Evolutionary conservation across 305 asterid species (phyloP).

Genomic region (Fraxinus platypoda): DNA sequence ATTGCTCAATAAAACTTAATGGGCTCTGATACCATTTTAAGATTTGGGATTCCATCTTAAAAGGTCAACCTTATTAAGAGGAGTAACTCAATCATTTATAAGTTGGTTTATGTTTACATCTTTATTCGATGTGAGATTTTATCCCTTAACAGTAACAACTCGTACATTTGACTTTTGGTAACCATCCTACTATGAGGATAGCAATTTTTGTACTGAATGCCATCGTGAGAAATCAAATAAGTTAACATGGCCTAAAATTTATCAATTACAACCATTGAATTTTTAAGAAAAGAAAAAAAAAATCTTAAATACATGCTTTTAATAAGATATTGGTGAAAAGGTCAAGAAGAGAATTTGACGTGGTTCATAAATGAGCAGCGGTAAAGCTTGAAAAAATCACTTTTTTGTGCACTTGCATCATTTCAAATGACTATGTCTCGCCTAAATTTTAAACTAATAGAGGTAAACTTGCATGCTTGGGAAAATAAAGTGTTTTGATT

Average conservation of each 20-base stretch:
- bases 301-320: background rate
- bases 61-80: too few species aligned
- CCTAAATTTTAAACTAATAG: background rate
- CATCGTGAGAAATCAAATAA: background rate
- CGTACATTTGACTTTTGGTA: too few species aligned
- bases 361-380: background rate
- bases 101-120: too few species aligned
- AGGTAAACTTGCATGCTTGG: background rate
- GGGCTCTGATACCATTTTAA: too few species aligned
- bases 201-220: too few species aligned
- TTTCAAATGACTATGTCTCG: background rate
- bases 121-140: too few species aligned
- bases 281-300: background rate
- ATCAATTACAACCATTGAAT: background rate
- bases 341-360: background rate
- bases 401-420: background rate
- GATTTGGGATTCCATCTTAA: too few species aligned
- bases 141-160: too few species aligned
- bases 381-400: background rate
- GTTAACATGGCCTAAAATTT: background rate
- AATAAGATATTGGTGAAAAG: background rate
- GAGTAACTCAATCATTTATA: too few species aligned
- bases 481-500: conserved; percentile 1
- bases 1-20: too few species aligned
- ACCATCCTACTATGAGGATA: too few species aligned